Evolutionary conservation across 768 basidiomycete genomes (phyloP).

Genomic region (Pluteus cervinus): DNA sequence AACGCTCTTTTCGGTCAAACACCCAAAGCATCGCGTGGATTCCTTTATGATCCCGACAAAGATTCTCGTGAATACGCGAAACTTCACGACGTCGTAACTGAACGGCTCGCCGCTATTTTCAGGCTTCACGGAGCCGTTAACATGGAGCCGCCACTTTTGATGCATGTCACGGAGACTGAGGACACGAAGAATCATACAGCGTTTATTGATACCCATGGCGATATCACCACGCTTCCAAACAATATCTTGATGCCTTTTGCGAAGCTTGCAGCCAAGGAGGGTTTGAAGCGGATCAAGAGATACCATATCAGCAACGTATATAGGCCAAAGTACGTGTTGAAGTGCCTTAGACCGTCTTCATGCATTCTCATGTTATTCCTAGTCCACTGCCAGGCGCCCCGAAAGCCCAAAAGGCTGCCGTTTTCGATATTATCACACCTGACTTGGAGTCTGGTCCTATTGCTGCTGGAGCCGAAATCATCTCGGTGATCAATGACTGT

Average conservation of each 20-base stretch:
- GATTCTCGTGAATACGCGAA: constrained; percentile 66
- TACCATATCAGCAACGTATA: constrained; percentile 76
- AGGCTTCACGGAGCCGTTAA: constrained; percentile 87
- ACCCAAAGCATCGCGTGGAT: constrained; percentile 55
- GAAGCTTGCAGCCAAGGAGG: constrained; percentile 68
- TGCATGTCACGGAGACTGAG: constrained; percentile 59
- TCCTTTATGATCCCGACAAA: constrained; percentile 68
- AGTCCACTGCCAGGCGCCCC: constrained; percentile 73
- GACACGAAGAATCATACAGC: constrained; percentile 63
- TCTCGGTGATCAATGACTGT: constrained; percentile 61
- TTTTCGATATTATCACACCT: constrained; percentile 80
- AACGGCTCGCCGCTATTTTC: constrained; percentile 72
- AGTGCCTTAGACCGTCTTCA: neutral
- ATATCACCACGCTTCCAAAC: constrained; percentile 67
- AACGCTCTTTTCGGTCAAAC: constrained; percentile 74
- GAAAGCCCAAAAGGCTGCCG: constrained; percentile 63
- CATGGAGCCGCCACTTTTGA: constrained; percentile 78
- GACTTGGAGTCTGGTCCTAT: constrained; percentile 58
- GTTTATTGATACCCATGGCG: constrained; percentile 77
- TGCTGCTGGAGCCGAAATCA: constrained; percentile 70
- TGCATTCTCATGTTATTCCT: constrained; percentile 3
- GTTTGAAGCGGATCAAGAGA: constrained; percentile 69
- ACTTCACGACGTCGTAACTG: constrained; percentile 70
- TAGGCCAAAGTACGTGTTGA: constrained; percentile 48
- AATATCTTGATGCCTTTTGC: constrained; percentile 75